Conservation (phyloP, 2,329 filamentous ascomycete species). For the Chalaropsis thielavioides region DNA sequence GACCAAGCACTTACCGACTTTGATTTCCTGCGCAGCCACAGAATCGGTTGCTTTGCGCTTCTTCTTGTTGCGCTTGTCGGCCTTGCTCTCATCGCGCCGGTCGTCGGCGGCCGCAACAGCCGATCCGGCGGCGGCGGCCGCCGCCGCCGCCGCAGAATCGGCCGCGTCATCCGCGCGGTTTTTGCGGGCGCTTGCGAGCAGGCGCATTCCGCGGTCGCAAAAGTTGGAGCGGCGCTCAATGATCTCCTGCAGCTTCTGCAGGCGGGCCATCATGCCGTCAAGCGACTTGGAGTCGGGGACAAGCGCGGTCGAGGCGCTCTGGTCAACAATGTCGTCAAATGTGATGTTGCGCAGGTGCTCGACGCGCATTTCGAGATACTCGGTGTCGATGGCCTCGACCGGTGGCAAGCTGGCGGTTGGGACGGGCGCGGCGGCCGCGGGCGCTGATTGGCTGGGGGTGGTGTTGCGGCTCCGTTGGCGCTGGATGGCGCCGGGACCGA, state of each 20-base stretch:
- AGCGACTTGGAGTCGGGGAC: slow-evolving; percentile 50
- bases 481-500: slow-evolving; percentile 41
- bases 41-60: slow-evolving; percentile 59
- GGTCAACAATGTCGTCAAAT: slow-evolving; percentile 57
- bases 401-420: slow-evolving; percentile 39
- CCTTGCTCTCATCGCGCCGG: slow-evolving; percentile 33
- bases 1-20: slow-evolving; percentile 25
- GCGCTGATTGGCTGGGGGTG: slow-evolving; percentile 45
- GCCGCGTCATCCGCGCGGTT: slow-evolving; percentile 40
- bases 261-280: slow-evolving; percentile 47
- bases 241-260: slow-evolving; percentile 49
- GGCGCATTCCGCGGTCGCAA: slow-evolving; percentile 60
- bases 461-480: slow-evolving; percentile 64
- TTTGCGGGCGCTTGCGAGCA: slow-evolving; percentile 52
- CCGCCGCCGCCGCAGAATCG: slow-evolving; percentile 25
- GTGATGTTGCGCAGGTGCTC: slow-evolving; percentile 44
- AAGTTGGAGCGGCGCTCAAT: slow-evolving; percentile 52
- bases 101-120: slow-evolving; percentile 27
- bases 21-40: slow-evolving; percentile 39
- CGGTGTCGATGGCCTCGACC: slow-evolving; percentile 42
- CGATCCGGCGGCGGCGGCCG: not conserved
- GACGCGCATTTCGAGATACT: slow-evolving; percentile 52
- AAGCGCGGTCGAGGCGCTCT: slow-evolving; percentile 39
- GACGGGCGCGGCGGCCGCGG: slow-evolving; percentile 19
- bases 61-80: slow-evolving; percentile 54